phyloP scores from a whole-genome alignment of 208 protist species.

The Crithidia mellificae region DNA sequence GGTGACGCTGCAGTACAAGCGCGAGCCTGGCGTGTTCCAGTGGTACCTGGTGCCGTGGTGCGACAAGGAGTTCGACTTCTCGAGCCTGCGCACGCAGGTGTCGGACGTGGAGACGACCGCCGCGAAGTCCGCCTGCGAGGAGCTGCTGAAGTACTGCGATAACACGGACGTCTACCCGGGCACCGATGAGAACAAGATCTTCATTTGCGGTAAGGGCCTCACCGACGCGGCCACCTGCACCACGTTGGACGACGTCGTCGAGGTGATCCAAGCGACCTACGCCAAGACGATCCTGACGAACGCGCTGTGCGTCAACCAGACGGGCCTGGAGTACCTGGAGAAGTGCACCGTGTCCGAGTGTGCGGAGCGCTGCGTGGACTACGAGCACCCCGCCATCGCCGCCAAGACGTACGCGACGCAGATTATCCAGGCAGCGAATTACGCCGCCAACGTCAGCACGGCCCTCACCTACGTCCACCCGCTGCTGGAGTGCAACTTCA shows the following conservation, averaged over 20 bases:
- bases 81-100: constrained; percentile 34
- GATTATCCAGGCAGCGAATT: constrained; percentile 36
- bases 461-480: constrained; percentile 65
- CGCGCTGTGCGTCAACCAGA: constrained; percentile 50
- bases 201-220: constrained; percentile 53
- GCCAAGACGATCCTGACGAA: constrained; percentile 52
- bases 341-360: constrained; percentile 59
- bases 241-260: constrained; percentile 40
- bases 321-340: constrained; percentile 41
- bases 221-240: constrained; percentile 29
- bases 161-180: constrained; percentile 14
- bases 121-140: constrained; percentile 41
- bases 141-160: constrained; percentile 67
- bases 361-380: constrained; percentile 44
- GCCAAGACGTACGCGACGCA: constrained; percentile 30
- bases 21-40: constrained; percentile 73
- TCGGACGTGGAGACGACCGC: constrained; percentile 14
- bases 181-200: constrained; percentile 25
- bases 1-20: constrained; percentile 58
- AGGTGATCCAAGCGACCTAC: constrained; percentile 38
- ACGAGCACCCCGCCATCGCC: constrained; percentile 14
- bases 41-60: constrained; percentile 80
- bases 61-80: constrained; percentile 49
- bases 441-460: constrained; percentile 54
- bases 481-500: constrained; percentile 77